phyloP scores from a whole-genome alignment of 2,329 filamentous ascomycete species.

The Acarospora socialis region DNA sequence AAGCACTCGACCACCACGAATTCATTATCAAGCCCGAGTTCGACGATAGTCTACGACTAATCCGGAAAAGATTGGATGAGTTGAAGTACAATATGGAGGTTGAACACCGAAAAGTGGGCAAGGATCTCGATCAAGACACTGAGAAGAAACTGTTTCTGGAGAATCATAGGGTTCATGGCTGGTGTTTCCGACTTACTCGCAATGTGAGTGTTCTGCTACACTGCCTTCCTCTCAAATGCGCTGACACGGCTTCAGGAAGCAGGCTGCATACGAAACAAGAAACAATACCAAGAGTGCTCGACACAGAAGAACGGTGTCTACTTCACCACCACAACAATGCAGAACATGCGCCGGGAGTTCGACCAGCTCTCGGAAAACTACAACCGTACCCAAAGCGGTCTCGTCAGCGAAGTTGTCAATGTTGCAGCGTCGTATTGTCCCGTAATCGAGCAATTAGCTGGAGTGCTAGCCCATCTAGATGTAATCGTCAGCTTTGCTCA shows the following conservation, averaged over 20 bases:
- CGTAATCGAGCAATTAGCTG: slow-evolving; percentile 77
- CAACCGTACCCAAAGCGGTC: slow-evolving; percentile 79
- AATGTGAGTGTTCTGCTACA: slow-evolving; percentile 26
- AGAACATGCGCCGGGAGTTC: slow-evolving; percentile 71
- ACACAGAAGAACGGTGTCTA: slow-evolving; percentile 99
- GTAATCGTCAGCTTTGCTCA: slow-evolving; percentile 92
- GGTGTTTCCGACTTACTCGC: slow-evolving; percentile 87
- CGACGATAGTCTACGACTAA: slow-evolving; percentile 74
- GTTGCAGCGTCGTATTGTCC: slow-evolving; percentile 93
- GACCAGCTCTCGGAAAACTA: slow-evolving; percentile 91
- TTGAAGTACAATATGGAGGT: slow-evolving; percentile 67
- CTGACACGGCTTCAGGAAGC: slow-evolving; percentile 43
- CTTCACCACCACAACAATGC: slow-evolving; percentile 77
- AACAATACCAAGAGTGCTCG: slow-evolving; percentile 80
- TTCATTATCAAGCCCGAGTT: slow-evolving; percentile 99
- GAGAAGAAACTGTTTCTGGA: slow-evolving; percentile 98
- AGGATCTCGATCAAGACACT: slow-evolving; percentile 77
- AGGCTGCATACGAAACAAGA: slow-evolving; percentile 82
- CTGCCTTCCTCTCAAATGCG: slow-evolving; percentile 15
- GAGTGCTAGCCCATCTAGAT: slow-evolving; percentile 80
- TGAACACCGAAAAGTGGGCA: slow-evolving; percentile 62
- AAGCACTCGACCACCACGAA: slow-evolving; percentile 90
- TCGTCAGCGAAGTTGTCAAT: slow-evolving; percentile 82
- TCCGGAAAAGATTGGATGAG: slow-evolving; percentile 80
- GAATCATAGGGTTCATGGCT: slow-evolving; percentile 89